Evolutionary conservation across 1,139 yeast genomes (phyloP), one percentile per base, ranked within the genome.

Genomic region (Suhomyces kunorum): DNA sequence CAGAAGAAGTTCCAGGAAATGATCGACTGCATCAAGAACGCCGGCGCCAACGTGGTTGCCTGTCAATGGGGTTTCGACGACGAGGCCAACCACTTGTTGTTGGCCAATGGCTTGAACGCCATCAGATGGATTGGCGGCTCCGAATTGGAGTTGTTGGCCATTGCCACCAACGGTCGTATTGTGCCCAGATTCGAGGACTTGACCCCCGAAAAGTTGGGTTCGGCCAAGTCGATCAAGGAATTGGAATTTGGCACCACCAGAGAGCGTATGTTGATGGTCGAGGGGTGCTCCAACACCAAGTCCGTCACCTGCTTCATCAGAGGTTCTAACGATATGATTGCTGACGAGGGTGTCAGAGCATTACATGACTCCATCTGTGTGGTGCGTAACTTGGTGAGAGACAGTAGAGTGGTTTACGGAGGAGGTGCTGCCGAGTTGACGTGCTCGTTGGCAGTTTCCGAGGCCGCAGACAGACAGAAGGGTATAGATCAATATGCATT

Each of bases 51-150:
- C 61, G 80, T 90, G 38, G 98, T 92, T 43, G 94, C 95, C 28
- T 92, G 98, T 69, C 99, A 92, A 71, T 92, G 98, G 98, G 99
- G 99, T 11, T 94, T 94, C 59, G 98, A 94, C 62, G 99, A 94
- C 64, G 98, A 94, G 70, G 98, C 98, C 32, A 94, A 92, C 66
- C 97, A 94, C 64, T 71, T 92, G 59, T 75, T 92, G 48, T 73
- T 90, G 54, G 87, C 94, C 54, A 88, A 90, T 64, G 79, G 87
- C 31, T 76, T 92, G 49, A 95, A 96, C 38, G 98, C 98, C 26
- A 95, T 94, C 32, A 83, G 98, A 73, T 94, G 98, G 98, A 96
- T 94, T 42, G 98, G 98, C 45, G 98, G 98, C 28, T 88, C 95
- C 38, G 99, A 94, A 59, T 77, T 92, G 54, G 98, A 92, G 68